These are phyloP conservation scores for Protomyces inundatus DNA, from an alignment of 1,139 yeast species.

Conservation along the genomic window DNA sequence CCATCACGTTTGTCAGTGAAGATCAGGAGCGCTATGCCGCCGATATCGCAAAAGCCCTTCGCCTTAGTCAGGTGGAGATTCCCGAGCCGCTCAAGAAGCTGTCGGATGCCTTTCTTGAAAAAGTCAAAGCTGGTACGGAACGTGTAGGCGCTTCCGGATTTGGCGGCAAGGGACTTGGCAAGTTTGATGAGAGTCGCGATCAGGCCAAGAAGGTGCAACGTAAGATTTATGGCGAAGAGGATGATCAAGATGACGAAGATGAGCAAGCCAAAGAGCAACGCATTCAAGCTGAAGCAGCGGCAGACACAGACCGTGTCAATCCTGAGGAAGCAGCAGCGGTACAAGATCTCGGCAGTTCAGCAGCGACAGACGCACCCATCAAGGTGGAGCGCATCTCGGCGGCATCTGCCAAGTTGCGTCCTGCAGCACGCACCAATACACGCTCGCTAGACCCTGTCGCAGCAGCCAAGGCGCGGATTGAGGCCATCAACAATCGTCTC, in stretches of 20 bases:
- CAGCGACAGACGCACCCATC: conserved; percentile 28
- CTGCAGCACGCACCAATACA: conserved; percentile 5
- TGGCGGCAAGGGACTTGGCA: conserved; percentile 89
- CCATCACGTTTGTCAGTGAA: conserved; percentile 64
- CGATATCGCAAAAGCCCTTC: conserved; percentile 68
- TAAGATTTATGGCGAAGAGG: conserved; percentile 42
- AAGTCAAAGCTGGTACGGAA: conserved; percentile 65
- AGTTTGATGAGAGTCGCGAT: conserved; percentile 65
- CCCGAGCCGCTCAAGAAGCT: conserved; percentile 52
- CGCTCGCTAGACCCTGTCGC: conserved; percentile 26
- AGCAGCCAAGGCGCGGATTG: conserved; percentile 28
- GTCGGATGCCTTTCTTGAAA: conserved; percentile 54
- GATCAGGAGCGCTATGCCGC: conserved; percentile 61
- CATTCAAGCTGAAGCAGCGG: conserved; percentile 33
- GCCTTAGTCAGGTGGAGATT: conserved; percentile 50
- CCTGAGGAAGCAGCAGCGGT: conserved; percentile 31
- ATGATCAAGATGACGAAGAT: conserved; percentile 37
- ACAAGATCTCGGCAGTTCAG: conserved; percentile 29
- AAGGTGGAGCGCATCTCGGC: conserved; percentile 30
- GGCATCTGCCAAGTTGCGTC: conserved; percentile 2
- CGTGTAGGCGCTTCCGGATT: conserved; percentile 64
- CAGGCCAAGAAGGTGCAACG: conserved; percentile 51
- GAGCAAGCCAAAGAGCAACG: conserved; percentile 34
- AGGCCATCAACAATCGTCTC: conserved; percentile 29
- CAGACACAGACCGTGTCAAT: conserved; percentile 18